Evolutionary conservation across 2,329 filamentous ascomycete species (phyloP).

Genomic region (Aspergillus fumigatiaffinis): DNA sequence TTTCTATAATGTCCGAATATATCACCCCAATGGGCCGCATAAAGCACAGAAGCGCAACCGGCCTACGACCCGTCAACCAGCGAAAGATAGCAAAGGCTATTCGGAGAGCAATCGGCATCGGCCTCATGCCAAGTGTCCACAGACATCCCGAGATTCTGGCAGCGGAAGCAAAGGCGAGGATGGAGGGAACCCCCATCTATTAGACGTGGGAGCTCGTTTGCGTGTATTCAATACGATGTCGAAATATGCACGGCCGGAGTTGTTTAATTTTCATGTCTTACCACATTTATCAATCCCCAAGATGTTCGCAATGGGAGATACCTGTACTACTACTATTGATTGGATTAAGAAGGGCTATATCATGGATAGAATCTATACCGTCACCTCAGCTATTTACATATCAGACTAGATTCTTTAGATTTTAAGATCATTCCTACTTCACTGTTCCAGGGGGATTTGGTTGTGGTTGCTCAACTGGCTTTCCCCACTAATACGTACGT

Average conservation of each 20-base stretch:
- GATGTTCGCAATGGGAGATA: neutral
- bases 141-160: slow-evolving; percentile 77
- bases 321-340: neutral
- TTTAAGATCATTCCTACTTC: neutral
- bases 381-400: neutral
- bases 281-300: neutral
- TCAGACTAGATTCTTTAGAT: neutral
- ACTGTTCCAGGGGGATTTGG: neutral
- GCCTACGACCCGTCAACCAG: slow-evolving; percentile 84
- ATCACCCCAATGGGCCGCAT: slow-evolving; percentile 83
- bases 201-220: slow-evolving; percentile 1
- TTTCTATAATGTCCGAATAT: slow-evolving; percentile 84
- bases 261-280: neutral
- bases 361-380: neutral
- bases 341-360: neutral
- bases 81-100: slow-evolving; percentile 91
- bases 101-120: slow-evolving; percentile 79
- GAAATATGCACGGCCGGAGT: neutral
- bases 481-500: neutral
- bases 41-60: slow-evolving; percentile 69
- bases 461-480: neutral
- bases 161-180: slow-evolving; percentile 26
- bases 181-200: slow-evolving; percentile 20
- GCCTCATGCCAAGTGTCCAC: slow-evolving; percentile 88
- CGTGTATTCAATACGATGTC: neutral